Evolutionary conservation across 345 rosid genomes (phyloP), one percentile per base, ranked within the genome.

Genomic region (Citrus australasica): DNA sequence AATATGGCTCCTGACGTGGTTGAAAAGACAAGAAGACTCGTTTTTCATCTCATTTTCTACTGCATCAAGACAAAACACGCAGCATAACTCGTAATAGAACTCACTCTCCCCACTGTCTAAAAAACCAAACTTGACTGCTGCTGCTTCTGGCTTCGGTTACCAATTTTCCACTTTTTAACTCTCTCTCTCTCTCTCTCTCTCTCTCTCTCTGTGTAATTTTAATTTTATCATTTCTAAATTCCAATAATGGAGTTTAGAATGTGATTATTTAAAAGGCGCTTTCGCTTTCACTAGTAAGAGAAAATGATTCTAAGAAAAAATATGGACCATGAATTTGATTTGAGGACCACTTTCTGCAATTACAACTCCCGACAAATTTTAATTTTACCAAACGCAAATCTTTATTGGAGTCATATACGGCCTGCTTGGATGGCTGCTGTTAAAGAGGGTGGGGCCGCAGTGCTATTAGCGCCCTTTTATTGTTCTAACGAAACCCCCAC

Each of bases 371-470:
- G 51, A 46, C 51, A 46, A 46, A 13, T 10, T 42, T 10, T 42
- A 3, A 42, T 10, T 42, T 42, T 42, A 42, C 16, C 16, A 0
- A 2, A 2, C 16, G 51, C 51, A 46, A 13, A 46, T 46, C 51
- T 13, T 13, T 11, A 3, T 46, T 3, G 16, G 51, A 1, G 51
- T 3, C 51, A 46, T 3, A 4, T 46, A 3, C 1, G 17, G 51
- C 16, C 17, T 46, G 51, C 1, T 13, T 11, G 51, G 51, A 13
- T 13, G 51, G 51, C 4, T 46, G 51, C 51, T 3, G 51, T 46
- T 46, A 3, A 13, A 46, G 51, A 1, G 0, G 16, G 17, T 46
- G 51, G 51, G 17, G 4, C 2, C 3, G 14, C 3, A 0, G 3
- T 42, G 0, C 48, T 3, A 11, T 10, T 42, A 10, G 4, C 48